phyloP scores from a whole-genome alignment of 2,329 filamentous ascomycete genomes.

The Neonectria punicea region DNA sequence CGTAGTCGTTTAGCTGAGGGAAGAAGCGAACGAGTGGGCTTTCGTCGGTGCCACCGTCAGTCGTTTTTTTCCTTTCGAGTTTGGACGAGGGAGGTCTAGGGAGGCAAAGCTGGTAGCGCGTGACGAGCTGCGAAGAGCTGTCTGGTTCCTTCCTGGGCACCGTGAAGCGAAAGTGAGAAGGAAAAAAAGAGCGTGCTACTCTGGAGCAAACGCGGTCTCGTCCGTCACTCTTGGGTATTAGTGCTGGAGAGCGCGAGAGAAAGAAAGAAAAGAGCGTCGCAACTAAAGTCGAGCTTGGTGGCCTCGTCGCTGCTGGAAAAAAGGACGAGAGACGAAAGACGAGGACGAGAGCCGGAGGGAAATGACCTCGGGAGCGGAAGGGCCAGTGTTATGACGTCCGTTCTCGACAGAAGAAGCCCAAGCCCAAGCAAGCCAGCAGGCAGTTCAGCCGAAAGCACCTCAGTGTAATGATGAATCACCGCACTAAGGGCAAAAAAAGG shows the following conservation, averaged over 20 bases:
- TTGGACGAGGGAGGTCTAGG: slow-evolving; percentile 9
- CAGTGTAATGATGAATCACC: slow-evolving; percentile 27
- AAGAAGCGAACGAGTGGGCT: slow-evolving; percentile 11
- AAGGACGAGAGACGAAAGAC: background rate
- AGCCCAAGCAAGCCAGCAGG: background rate
- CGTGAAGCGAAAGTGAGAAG: slow-evolving; percentile 10
- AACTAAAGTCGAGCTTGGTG: slow-evolving; percentile 12
- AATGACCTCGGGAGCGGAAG: slow-evolving; percentile 20
- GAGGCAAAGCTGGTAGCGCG: slow-evolving; percentile 14
- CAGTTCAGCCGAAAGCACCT: slow-evolving; percentile 38
- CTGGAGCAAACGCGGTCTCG: slow-evolving; percentile 12
- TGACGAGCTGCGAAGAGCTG: slow-evolving; percentile 5
- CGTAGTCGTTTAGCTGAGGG: slow-evolving; percentile 12
- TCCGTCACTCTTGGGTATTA: slow-evolving; percentile 10
- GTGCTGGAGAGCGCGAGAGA: background rate
- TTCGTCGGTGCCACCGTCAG: slow-evolving; percentile 14
- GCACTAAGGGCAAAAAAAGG: slow-evolving; percentile 2
- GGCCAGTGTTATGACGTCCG: slow-evolving; percentile 21
- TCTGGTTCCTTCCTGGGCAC: slow-evolving; percentile 11
- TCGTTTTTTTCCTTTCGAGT: slow-evolving; percentile 8
- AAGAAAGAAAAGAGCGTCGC: slow-evolving; percentile 15
- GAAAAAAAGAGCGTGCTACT: slow-evolving; percentile 4
- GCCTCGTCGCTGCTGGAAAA: background rate
- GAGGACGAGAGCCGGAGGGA: slow-evolving; percentile 13
- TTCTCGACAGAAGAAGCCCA: slow-evolving; percentile 19